Evolutionary conservation across 352 stramenopile genomes (phyloP), one percentile per base, ranked within the genome.

Genomic region (Pythium apleroticum): DNA sequence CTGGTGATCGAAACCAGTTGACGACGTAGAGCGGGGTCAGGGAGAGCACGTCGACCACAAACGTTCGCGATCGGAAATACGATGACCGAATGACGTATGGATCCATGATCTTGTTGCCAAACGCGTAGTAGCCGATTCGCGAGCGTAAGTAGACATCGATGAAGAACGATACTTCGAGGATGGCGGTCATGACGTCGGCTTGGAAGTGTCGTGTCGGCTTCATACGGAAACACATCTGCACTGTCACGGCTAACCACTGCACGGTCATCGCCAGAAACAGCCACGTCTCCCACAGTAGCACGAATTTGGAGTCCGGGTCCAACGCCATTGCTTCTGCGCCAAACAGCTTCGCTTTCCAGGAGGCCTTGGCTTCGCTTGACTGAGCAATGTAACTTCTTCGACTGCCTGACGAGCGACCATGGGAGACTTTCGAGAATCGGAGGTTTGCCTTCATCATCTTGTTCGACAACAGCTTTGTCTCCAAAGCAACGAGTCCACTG

Each of bases 101-200:
- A 48, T 83, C 65, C 70, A 83, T 77, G 31, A 86, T 69, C 45
- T 86, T 88, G 73, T 84, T 85, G 28, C 80, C 77, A 54, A 77
- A 86, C 35, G 74, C 72, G 46, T 83, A 72, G 27, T 72, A 85
- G 0, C 80, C 77, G 1, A 81, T 55, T 2, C 76, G 64, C n/a
- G 61, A 70, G 10, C 79, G 72, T 25, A 89, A 45, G 27, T 74
- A 75, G 10, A 88, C 52, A 31, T 88, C 79, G 5, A 80, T 22
- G 8, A 82, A 49, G 49, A 84, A 87, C 1, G 75, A 75, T 3
- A 60, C 10, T 58, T 87, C 78, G 6, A 87, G 59, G 30, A 78
- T 50, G 2, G 78, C 57, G 0, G 72, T 74, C 2, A 72, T 59
- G 14, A 57, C 52, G 35, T 81, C 78, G 0, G 63, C 66, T 25